Evolutionary conservation across 306 rosid genomes (phyloP).

Genomic region (Malus orientalis): DNA sequence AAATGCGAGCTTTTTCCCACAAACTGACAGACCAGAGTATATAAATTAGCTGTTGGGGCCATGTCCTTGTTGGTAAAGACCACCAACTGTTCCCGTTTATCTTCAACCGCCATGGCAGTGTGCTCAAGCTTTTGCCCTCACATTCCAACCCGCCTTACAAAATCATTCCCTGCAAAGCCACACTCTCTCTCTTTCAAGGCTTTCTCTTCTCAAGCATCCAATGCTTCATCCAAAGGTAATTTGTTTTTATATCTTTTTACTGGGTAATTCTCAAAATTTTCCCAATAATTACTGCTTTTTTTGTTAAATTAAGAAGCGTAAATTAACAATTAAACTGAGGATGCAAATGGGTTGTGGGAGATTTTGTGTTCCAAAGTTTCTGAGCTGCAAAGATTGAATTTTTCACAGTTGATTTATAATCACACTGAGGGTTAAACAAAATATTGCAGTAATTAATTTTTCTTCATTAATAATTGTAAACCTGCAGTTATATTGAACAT

Average conservation of each 20-base stretch:
- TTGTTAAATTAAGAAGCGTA: too few relatives aligned
- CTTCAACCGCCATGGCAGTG: constrained; percentile 55
- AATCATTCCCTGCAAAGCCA: constrained; percentile 14
- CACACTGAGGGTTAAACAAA: background rate
- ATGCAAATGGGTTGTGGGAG: background rate
- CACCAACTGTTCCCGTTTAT: constrained; percentile 18
- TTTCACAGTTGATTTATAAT: background rate
- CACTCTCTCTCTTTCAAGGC: constrained; percentile 26
- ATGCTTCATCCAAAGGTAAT: constrained; percentile 35
- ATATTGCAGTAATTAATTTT: background rate
- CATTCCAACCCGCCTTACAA: constrained; percentile 32
- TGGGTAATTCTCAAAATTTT: background rate
- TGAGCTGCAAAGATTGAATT: background rate
- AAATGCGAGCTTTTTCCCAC: constrained; percentile 20
- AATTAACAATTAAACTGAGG: background rate
- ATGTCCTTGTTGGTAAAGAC: constrained; percentile 28
- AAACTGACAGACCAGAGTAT: background rate
- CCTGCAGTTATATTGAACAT: background rate
- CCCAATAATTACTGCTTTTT: background rate
- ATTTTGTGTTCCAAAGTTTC: background rate
- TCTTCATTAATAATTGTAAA: background rate
- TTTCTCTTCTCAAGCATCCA: constrained; percentile 39
- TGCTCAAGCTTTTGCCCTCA: constrained; percentile 49
- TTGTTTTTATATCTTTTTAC: background rate
- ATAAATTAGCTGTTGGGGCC: background rate